Conservation (phyloP, 306 rosid genomes). For the Erythrophleum fordii region DNA sequence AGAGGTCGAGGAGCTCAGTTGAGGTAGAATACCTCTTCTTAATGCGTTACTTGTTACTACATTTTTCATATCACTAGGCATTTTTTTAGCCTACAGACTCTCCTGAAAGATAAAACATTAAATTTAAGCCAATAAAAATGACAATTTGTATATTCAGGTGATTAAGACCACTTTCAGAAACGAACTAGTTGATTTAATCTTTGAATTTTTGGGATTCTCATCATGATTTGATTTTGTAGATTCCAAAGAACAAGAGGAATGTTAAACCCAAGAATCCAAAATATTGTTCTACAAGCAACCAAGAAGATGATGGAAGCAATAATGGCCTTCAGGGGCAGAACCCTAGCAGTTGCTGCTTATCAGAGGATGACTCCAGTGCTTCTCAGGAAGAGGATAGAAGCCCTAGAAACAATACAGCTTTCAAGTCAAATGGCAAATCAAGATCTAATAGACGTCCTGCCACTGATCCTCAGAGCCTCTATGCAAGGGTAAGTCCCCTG, state of each 20-base stretch:
- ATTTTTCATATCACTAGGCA: not conserved
- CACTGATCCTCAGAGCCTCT: slow-evolving; percentile 82
- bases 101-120: no score
- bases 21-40: slow-evolving; percentile 54
- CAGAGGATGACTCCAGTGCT: slow-evolving; percentile 56
- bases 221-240: slow-evolving; percentile 43
- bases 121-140: no score
- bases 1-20: slow-evolving; percentile 50
- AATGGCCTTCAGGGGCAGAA: slow-evolving; percentile 30
- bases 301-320: not conserved
- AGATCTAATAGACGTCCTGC: slow-evolving; percentile 60
- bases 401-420: slow-evolving; percentile 38
- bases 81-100: slow-evolving; percentile 5
- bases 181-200: not conserved
- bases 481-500: slow-evolving; percentile 72
- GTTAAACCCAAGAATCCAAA: slow-evolving; percentile 46
- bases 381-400: slow-evolving; percentile 46
- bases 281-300: slow-evolving; percentile 18
- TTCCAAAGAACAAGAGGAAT: slow-evolving; percentile 43
- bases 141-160: no score
- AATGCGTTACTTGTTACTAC: not conserved
- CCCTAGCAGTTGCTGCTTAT: slow-evolving; percentile 53
- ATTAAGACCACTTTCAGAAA: not conserved
- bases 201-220: not conserved
- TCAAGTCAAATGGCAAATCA: slow-evolving; percentile 46